Evolutionary conservation across 1,284 basidiomycete species (phyloP).

Genomic region (Somion occarium): DNA sequence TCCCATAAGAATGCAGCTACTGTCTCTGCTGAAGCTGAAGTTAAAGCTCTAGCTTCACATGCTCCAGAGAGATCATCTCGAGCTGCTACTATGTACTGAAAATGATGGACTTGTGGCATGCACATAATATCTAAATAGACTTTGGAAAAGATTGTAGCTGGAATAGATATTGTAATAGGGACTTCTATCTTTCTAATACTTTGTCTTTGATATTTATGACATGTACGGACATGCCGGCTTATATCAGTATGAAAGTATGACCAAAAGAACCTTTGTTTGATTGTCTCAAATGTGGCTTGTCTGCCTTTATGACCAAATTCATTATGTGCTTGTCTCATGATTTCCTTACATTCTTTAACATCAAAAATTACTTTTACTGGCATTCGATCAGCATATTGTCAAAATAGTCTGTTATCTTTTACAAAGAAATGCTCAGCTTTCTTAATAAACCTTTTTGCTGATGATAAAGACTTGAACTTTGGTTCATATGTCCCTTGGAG

Average conservation of each 20-base stretch:
- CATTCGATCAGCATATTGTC: conserved; percentile 2
- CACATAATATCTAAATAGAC: conserved; percentile 30
- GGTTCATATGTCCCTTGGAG: conserved; percentile 14
- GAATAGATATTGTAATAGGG: conserved; percentile 26
- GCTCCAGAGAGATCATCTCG: conserved; percentile 18
- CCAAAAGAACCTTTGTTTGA: conserved; percentile 25
- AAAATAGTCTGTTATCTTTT: conserved; percentile 11
- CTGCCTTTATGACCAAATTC: conserved; percentile 22
- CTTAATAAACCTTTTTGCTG: conserved; percentile 4
- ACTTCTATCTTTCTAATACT: conserved; percentile 24
- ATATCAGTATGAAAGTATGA: conserved; percentile 24
- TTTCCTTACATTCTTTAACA: background rate
- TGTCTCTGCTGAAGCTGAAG: conserved; percentile 10
- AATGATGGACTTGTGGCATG: conserved; percentile 18
- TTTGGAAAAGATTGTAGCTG: conserved; percentile 27
- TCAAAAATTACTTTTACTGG: conserved; percentile 13
- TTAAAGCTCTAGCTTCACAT: conserved; percentile 19
- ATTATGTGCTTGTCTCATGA: conserved; percentile 19
- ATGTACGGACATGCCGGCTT: conserved; percentile 29
- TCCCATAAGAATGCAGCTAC: conserved; percentile 24
- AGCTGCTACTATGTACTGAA: conserved; percentile 22
- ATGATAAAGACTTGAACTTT: background rate
- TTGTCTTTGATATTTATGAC: conserved; percentile 32
- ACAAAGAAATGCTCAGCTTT: conserved; percentile 12
- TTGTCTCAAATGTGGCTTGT: conserved; percentile 12